Percentiles rank a stretch among this genome's conserved stretches.
phyloP scores from a whole-genome alignment of 2,329 filamentous ascomycete species.

The Madurella mycetomatis region DNA sequence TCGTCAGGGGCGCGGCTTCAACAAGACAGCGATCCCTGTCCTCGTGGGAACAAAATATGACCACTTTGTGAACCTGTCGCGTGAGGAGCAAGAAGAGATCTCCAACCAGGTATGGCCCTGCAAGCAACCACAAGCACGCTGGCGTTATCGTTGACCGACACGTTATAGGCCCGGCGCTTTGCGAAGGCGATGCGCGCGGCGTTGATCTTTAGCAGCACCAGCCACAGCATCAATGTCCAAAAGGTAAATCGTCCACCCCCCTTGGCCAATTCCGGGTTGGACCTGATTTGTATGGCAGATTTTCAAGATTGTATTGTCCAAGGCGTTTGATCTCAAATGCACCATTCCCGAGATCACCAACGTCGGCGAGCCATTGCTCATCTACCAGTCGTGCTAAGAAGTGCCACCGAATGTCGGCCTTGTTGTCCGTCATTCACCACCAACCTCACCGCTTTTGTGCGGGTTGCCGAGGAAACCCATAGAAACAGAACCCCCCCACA shows the following conservation, averaged over 20 bases:
- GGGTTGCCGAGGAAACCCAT: not conserved
- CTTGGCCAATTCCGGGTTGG: not conserved
- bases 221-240: slow-evolving; percentile 98
- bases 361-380: slow-evolving; percentile 86
- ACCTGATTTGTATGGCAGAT: slow-evolving; percentile 57
- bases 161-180: slow-evolving; percentile 77
- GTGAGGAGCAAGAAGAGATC: slow-evolving; percentile 97
- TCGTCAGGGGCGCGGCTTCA: slow-evolving; percentile 92
- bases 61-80: slow-evolving; percentile 97
- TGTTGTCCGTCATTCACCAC: not conserved
- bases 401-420: not conserved
- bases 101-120: slow-evolving; percentile 70
- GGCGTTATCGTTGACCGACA: slow-evolving; percentile 19
- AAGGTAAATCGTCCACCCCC: slow-evolving; percentile 55
- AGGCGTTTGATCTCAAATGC: slow-evolving; percentile 97
- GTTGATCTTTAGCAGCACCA: slow-evolving; percentile 97
- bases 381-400: slow-evolving; percentile 67
- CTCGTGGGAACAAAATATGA: slow-evolving; percentile 98
- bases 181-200: slow-evolving; percentile 98
- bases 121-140: not conserved
- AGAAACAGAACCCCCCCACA: not conserved
- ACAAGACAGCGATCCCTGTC: slow-evolving; percentile 99
- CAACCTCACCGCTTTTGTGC: not conserved
- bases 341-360: slow-evolving; percentile 99
- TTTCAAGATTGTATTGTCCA: slow-evolving; percentile 98